These are phyloP conservation scores for Tetrahymena elliotti DNA, from an alignment of 73 alveolate genomes.

Conservation along the genomic window DNA sequence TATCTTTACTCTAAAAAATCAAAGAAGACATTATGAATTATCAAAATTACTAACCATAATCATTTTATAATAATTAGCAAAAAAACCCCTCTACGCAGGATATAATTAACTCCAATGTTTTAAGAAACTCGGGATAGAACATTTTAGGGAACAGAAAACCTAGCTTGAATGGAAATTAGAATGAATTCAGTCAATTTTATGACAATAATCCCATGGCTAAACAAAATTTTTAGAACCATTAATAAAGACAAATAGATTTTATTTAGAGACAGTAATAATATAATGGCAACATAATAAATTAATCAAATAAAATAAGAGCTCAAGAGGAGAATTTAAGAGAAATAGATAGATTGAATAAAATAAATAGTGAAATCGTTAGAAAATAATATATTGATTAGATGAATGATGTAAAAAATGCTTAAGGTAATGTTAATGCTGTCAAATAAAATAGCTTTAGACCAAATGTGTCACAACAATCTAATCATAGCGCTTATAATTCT, in stretches of 20 bases:
- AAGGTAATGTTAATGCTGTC: not conserved
- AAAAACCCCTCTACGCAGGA: not conserved
- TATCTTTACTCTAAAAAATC: not conserved
- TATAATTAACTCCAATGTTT: not conserved
- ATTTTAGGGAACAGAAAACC: not conserved
- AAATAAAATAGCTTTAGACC: not conserved
- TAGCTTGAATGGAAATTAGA: not conserved
- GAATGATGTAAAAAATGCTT: not conserved
- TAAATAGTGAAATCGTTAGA: not conserved
- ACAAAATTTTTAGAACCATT: not conserved
- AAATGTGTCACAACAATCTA: not conserved
- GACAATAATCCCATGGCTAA: not conserved
- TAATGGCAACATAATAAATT: not conserved
- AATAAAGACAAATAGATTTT: not conserved
- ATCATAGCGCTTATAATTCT: not conserved
- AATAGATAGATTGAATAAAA: not conserved
- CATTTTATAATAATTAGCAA: not conserved
- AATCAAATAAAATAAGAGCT: not conserved
- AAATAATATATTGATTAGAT: not conserved
- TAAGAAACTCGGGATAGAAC: not conserved
- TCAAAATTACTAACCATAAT: not conserved
- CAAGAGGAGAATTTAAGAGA: not conserved
- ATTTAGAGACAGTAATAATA: not conserved
- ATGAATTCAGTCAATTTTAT: not conserved
- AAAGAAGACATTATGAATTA: not conserved